Evolutionary conservation across 2,329 filamentous ascomycete genomes (phyloP), one percentile per base, ranked within the genome.

Genomic region (Aspergillus pseudoterreus): DNA sequence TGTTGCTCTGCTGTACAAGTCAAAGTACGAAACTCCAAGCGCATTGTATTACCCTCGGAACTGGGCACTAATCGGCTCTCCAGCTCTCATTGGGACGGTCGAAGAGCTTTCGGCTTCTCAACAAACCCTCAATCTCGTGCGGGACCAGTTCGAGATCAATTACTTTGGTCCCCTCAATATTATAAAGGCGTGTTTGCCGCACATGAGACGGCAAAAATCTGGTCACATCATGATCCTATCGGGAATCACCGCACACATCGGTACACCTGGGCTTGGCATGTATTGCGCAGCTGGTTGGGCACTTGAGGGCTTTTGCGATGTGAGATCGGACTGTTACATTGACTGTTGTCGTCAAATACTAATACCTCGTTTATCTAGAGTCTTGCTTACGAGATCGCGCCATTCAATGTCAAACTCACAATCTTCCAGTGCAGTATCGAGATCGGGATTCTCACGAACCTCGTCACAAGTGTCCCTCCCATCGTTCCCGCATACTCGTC

Each of bases 161-260:
- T 97, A 95, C 77, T 97, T 97, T 71, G 90, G 90, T 1, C 91
- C 95, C 52, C 87, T 97, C 69, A 97, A 97, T 72, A 90, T 95
- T 67, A 95, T 97, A 75, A 95, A 94, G 70, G 88, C 92, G 12
- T 80, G 85, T 1, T 78, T 99, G 19, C 91, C 92, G 1, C 80
- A 85, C 49, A 86, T 97, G 70, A 82, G 94, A 41, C 78, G 80
- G 54, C 87, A 92, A 65, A 85, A 87, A 61, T 91, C 86, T 8
- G 94, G 94, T 0, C 94, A 99, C 70, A 87, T 97, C 57, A 86
- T 97, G 56, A 83, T 95, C 50, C 80, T 97, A 45, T 94, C 90
- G 6, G 92, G 90, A 56, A 91, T 95, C 53, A 92, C 90, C 35
- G 92, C 90, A 3, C 92, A 96, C 71, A 86, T 97, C 53, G 92